phyloP scores from a whole-genome alignment of 306 rosid genomes.

The Pachyrhizus erosus region DNA sequence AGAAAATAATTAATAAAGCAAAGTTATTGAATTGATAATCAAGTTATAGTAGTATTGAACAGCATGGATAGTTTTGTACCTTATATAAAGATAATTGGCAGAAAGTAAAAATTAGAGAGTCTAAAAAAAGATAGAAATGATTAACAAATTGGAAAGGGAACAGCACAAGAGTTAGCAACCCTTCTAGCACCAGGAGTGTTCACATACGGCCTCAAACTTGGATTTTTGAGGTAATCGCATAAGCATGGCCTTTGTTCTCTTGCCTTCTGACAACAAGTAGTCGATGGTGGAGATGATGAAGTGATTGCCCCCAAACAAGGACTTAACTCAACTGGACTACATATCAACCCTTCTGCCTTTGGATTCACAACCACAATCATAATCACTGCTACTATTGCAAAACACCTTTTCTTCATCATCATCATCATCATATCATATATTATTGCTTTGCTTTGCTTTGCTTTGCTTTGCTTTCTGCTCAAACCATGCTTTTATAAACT shows the following conservation, averaged over 20 bases:
- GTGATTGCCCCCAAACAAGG: conserved; percentile 54
- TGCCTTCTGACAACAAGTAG: conserved; percentile 56
- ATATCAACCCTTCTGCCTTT: conserved; percentile 46
- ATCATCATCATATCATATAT: no score
- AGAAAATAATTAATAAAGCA: no score
- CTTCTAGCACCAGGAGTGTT: conserved; percentile 54
- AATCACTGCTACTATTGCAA: not conserved
- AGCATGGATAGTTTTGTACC: no score
- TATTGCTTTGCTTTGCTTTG: no score
- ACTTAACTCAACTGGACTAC: conserved; percentile 48
- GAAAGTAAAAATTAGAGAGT: no score
- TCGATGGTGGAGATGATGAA: conserved; percentile 40
- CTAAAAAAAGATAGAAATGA: no score
- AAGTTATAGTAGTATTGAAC: no score
- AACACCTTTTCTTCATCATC: not conserved
- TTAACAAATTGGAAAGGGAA: conserved; percentile 53
- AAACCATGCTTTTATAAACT: no score
- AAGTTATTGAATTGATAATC: no score
- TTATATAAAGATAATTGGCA: no score
- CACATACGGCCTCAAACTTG: conserved; percentile 49
- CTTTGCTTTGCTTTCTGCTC: no score
- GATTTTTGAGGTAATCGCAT: conserved; percentile 62
- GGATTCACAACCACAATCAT: not conserved
- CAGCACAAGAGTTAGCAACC: conserved; percentile 56
- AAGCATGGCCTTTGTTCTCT: conserved; percentile 67